Evolutionary conservation across 2,329 filamentous ascomycete genomes (phyloP).

Genomic region (Fusarium verrucosum): DNA sequence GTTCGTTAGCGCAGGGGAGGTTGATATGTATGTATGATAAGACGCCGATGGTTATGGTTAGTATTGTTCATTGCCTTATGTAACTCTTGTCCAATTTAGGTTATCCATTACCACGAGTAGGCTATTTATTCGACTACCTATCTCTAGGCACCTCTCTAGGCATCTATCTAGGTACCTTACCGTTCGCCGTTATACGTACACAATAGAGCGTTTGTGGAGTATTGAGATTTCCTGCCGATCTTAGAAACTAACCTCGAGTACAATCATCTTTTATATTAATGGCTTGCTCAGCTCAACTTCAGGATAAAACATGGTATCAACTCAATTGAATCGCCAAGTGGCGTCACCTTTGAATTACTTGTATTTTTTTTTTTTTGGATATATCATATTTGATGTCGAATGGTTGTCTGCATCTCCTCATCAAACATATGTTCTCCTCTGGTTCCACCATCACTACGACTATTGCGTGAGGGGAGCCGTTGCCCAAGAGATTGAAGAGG

Average conservation of each 20-base stretch:
- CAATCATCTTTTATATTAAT: not conserved
- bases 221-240: slow-evolving; percentile 3
- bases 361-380: slow-evolving; percentile 2
- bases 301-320: not conserved
- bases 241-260: too few relatives aligned
- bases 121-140: not conserved
- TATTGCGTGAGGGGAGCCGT: not conserved
- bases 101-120: not conserved
- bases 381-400: not conserved
- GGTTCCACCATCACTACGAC: slow-evolving; percentile 19
- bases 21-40: slow-evolving; percentile 13
- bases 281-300: not conserved
- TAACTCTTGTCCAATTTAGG: not conserved
- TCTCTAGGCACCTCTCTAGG: too few relatives aligned
- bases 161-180: not conserved
- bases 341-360: not conserved
- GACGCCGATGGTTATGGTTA: slow-evolving; percentile 5
- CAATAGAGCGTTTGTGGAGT: not conserved
- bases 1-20: slow-evolving; percentile 20
- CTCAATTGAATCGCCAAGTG: not conserved
- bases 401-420: not conserved
- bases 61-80: slow-evolving; percentile 15
- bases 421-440: not conserved
- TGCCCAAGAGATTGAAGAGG: not conserved
- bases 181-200: too few relatives aligned